Conservation (phyloP, 2,329 filamentous ascomycete species). For the Ophiognomonia clavigignenti-juglandacearum region DNA sequence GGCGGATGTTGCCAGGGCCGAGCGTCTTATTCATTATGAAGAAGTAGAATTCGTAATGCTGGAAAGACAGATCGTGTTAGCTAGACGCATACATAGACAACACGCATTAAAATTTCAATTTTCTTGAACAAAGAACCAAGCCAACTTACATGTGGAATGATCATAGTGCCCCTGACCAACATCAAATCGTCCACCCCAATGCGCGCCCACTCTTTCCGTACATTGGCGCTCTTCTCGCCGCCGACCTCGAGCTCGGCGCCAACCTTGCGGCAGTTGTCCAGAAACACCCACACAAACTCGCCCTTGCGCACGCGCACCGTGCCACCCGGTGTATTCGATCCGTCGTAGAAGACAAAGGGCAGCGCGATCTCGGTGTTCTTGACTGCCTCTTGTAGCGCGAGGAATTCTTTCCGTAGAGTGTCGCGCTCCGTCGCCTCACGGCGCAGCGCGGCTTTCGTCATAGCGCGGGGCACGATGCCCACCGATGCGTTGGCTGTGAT, state of each 20-base stretch:
- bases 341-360: conserved; percentile 96
- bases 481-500: conserved; percentile 60
- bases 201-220: conserved; percentile 79
- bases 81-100: conserved; percentile 2
- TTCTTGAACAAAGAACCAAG: neutral
- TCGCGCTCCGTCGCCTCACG: conserved; percentile 74
- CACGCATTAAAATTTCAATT: conserved; percentile 1
- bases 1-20: conserved; percentile 63
- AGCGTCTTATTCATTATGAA: conserved; percentile 86
- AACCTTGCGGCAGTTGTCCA: conserved; percentile 87
- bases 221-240: conserved; percentile 58
- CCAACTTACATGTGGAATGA: conserved; percentile 81
- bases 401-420: conserved; percentile 70
- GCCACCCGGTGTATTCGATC: conserved; percentile 82
- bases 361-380: conserved; percentile 86
- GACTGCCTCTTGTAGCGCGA: conserved; percentile 76
- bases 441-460: conserved; percentile 61
- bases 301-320: conserved; percentile 86
- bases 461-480: conserved; percentile 62
- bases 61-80: conserved; percentile 21
- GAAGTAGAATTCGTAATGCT: conserved; percentile 98
- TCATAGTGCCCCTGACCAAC: conserved; percentile 83
- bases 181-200: conserved; percentile 94
- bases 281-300: conserved; percentile 85
- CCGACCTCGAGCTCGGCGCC: conserved; percentile 78